Percentiles rank a stretch among this genome's conserved stretches.
Evolutionary conservation across 345 rosid species (phyloP).

Genomic region (Pistacia vera): DNA sequence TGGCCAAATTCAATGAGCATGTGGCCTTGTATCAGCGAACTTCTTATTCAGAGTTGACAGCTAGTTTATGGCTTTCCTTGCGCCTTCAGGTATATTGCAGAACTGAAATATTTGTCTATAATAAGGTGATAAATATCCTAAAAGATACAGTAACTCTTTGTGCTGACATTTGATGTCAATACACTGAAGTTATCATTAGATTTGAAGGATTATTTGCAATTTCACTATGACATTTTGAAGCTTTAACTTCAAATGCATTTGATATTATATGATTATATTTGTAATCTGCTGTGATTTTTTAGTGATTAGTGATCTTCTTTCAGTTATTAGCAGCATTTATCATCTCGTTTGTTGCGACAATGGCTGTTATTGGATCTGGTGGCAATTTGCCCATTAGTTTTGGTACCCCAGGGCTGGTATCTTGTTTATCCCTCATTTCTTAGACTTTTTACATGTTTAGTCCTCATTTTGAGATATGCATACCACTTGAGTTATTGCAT

Average conservation of each 20-base stretch:
- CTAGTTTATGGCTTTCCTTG: slow-evolving; percentile 95
- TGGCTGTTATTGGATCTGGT: slow-evolving; percentile 75
- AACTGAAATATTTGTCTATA: not conserved
- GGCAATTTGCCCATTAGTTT: slow-evolving; percentile 64
- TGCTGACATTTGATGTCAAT: not conserved
- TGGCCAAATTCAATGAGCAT: slow-evolving; percentile 59
- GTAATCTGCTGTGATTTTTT: not conserved
- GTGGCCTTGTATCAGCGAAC: slow-evolving; percentile 75
- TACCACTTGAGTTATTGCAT: not conserved
- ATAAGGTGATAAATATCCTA: not conserved
- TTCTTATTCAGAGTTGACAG: slow-evolving; percentile 72
- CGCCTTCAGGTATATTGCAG: slow-evolving; percentile 80
- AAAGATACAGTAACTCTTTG: too few relatives aligned
- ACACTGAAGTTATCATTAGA: not conserved
- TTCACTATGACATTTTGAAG: not conserved
- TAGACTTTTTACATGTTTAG: slow-evolving; percentile 4
- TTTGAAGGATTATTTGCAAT: not conserved
- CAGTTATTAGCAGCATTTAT: slow-evolving; percentile 83
- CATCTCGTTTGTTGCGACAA: slow-evolving; percentile 70
- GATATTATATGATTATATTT: slow-evolving; percentile 4
- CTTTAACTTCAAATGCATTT: slow-evolving; percentile 8
- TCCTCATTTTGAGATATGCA: not conserved
- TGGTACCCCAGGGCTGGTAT: slow-evolving; percentile 94
- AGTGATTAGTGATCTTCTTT: slow-evolving; percentile 21
- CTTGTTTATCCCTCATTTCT: slow-evolving; percentile 19